Evolutionary conservation across 345 rosid genomes (phyloP).

Genomic region (Triadica sebifera): DNA sequence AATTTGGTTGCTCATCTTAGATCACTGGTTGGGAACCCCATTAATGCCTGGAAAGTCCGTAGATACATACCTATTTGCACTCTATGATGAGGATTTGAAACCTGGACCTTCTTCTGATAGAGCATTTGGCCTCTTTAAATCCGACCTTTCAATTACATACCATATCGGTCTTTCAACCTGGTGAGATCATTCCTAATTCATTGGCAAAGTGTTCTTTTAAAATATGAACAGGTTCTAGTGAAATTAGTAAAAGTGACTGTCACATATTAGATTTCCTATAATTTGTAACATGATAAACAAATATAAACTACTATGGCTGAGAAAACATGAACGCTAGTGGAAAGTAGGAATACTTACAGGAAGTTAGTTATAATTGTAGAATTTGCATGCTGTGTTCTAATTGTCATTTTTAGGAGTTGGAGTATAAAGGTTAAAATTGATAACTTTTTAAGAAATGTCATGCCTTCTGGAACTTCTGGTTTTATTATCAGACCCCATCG

Average conservation of each 20-base stretch:
- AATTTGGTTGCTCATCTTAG: slow-evolving; percentile 74
- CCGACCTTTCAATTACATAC: slow-evolving; percentile 67
- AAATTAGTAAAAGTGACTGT: too few species aligned
- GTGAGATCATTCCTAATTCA: slow-evolving; percentile 35
- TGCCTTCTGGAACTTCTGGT: background rate
- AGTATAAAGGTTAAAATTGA: background rate
- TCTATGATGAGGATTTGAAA: slow-evolving; percentile 82
- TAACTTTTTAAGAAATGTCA: background rate
- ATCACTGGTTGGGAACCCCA: slow-evolving; percentile 84
- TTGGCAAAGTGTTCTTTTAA: too few species aligned
- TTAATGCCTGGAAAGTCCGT: slow-evolving; percentile 92
- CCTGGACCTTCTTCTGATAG: slow-evolving; percentile 79
- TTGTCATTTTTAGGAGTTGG: background rate
- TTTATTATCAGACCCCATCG: slow-evolving; percentile 14
- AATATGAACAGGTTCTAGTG: too few species aligned
- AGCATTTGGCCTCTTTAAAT: slow-evolving; percentile 70
- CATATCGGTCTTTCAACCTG: slow-evolving; percentile 70
- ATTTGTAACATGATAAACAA: too few species aligned
- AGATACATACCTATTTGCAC: slow-evolving; percentile 86
- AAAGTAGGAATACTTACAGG: too few species aligned
- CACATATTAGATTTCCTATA: too few species aligned
- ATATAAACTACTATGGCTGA: too few species aligned
- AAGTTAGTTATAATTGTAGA: too few species aligned
- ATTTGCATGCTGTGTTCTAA: background rate
- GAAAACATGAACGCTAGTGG: too few species aligned